Evolutionary conservation across 2,329 filamentous ascomycete species (phyloP).

Genomic region (Thelonectria rubi): DNA sequence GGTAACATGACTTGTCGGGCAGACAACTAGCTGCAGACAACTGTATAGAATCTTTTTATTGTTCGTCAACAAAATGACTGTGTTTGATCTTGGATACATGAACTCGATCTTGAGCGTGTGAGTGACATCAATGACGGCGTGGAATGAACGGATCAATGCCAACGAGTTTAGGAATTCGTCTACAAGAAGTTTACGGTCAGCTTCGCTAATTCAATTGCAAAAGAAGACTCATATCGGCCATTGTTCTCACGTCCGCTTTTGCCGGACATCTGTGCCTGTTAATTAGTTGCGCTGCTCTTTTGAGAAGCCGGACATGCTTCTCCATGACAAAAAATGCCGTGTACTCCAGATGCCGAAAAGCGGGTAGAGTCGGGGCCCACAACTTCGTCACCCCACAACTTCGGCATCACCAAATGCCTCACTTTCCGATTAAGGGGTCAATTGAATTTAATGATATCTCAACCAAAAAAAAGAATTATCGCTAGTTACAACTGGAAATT

Average conservation of each 20-base stretch:
- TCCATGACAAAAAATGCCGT: background rate
- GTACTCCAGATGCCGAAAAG: conserved; percentile 1
- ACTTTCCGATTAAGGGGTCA: too few relatives aligned
- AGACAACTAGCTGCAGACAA: conserved; percentile 38
- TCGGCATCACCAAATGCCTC: too few relatives aligned
- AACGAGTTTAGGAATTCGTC: background rate
- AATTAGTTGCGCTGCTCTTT: background rate
- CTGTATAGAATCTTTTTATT: conserved; percentile 40
- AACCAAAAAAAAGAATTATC: too few relatives aligned
- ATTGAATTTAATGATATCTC: too few relatives aligned
- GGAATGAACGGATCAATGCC: background rate
- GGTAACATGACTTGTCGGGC: conserved; percentile 34
- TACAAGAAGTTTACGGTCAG: background rate
- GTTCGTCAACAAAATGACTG: conserved; percentile 14
- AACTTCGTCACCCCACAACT: too few relatives aligned
- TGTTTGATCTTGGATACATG: background rate
- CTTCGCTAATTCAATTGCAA: background rate
- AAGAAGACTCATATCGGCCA: background rate
- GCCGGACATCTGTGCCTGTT: background rate
- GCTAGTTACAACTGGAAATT: too few relatives aligned
- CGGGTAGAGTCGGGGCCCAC: too few relatives aligned
- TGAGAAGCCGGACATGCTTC: background rate
- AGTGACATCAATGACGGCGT: background rate
- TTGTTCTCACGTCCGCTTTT: background rate
- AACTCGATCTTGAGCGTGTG: background rate